Percentiles rank a stretch among this genome's conserved stretches.
phyloP scores from a whole-genome alignment of 1,139 yeast species.

The Suhomyces anneliseae region DNA sequence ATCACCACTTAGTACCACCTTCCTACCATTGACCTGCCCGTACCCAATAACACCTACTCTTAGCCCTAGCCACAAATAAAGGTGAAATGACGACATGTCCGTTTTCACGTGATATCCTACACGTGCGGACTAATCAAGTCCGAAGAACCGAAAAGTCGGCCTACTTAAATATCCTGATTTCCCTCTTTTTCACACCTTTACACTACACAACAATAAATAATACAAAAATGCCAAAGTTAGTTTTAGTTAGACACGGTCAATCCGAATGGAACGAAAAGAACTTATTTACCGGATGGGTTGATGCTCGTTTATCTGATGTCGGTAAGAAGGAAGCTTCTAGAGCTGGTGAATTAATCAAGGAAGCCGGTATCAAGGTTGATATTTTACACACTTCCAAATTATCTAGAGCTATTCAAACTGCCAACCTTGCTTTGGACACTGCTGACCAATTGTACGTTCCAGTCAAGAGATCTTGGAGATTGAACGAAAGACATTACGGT shows the following conservation, averaged over 20 bases:
- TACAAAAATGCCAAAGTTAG: slow-evolving; percentile 59
- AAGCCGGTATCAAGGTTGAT: slow-evolving; percentile 83
- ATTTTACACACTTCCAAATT: slow-evolving; percentile 88
- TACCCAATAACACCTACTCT: too few species aligned
- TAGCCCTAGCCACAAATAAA: not conserved
- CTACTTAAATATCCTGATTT: not conserved
- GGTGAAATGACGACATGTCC: not conserved
- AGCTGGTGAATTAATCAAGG: slow-evolving; percentile 92
- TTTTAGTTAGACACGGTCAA: slow-evolving; percentile 96
- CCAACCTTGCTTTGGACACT: slow-evolving; percentile 86
- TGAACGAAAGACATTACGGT: slow-evolving; percentile 99
- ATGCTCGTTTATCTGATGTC: slow-evolving; percentile 77
- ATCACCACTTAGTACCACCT: too few species aligned
- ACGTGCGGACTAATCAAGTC: slow-evolving; percentile 26
- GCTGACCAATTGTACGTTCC: slow-evolving; percentile 93
- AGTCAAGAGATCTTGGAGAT: slow-evolving; percentile 95
- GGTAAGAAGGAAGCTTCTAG: slow-evolving; percentile 90
- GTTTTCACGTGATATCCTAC: slow-evolving; percentile 5
- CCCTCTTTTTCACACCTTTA: slow-evolving; percentile 2
- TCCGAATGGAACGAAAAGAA: slow-evolving; percentile 98
- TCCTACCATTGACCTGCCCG: too few species aligned
- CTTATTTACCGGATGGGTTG: slow-evolving; percentile 99
- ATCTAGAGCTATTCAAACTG: slow-evolving; percentile 96
- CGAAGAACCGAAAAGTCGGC: slow-evolving; percentile 23
- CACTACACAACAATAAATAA: not conserved